Percentiles rank a stretch among this genome's conserved stretches.
These are phyloP conservation scores for Arabidopsis thaliana DNA, from an alignment of 345 rosid species.

Conservation along the genomic window DNA sequence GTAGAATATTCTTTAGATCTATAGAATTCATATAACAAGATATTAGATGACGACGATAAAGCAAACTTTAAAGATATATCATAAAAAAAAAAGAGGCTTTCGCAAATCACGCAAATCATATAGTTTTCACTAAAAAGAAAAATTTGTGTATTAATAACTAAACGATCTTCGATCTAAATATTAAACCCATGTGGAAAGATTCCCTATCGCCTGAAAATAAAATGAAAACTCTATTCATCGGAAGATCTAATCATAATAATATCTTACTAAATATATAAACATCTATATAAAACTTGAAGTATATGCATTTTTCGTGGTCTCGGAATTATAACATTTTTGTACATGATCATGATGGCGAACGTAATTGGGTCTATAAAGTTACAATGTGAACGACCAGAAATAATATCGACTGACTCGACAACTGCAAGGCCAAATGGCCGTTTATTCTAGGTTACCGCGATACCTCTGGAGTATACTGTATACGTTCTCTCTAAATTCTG, in stretches of 20 bases:
- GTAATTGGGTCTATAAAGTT: conserved; percentile 4
- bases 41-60: conserved; percentile 1
- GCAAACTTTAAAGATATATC: conserved; percentile 25
- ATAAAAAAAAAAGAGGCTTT: conserved; percentile 10
- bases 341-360: conserved; percentile 4
- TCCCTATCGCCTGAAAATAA: conserved; percentile 41
- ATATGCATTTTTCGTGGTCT: conserved; percentile 2
- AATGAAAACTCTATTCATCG: conserved; percentile 33
- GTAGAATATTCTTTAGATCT: conserved; percentile 23
- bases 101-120: conserved; percentile 38
- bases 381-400: conserved; percentile 18
- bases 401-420: neutral
- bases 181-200: conserved; percentile 50
- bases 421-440: neutral
- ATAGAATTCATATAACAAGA: conserved; percentile 24
- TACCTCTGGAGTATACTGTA: neutral
- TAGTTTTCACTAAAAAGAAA: conserved; percentile 27
- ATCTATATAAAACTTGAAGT: neutral
- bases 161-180: conserved; percentile 38
- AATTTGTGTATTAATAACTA: conserved; percentile 2
- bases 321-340: neutral
- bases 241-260: conserved; percentile 40
- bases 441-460: neutral
- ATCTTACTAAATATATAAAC: neutral
- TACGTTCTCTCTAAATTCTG: neutral